Evolutionary conservation across 345 rosid genomes (phyloP).

Genomic region (Zanthoxylum bungeanum): DNA sequence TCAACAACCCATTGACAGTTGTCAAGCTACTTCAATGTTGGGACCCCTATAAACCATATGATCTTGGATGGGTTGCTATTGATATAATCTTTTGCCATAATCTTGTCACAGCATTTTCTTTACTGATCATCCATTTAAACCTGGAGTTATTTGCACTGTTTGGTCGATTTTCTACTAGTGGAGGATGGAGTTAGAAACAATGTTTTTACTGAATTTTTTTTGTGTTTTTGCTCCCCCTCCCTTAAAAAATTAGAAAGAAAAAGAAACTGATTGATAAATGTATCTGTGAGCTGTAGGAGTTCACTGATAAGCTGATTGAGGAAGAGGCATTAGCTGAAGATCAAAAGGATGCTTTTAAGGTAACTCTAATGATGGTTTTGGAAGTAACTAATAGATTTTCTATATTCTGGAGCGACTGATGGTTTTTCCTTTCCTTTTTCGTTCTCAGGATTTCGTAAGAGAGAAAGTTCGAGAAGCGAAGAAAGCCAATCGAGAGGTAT

Average conservation of each 20-base stretch:
- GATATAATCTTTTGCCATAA: neutral
- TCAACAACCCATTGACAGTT: neutral
- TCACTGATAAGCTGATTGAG: constrained; percentile 53
- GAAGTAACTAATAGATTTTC: constrained; percentile 5
- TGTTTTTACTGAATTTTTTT: neutral
- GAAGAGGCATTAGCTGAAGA: constrained; percentile 70
- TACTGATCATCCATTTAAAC: neutral
- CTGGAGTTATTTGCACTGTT: neutral
- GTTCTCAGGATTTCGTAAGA: constrained; percentile 65
- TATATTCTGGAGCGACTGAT: neutral
- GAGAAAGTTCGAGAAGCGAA: constrained; percentile 87
- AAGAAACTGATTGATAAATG: constrained; percentile 1
- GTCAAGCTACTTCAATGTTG: neutral
- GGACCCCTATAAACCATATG: neutral
- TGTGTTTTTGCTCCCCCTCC: neutral
- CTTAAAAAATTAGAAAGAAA: neutral
- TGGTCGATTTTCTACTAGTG: neutral
- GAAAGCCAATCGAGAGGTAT: constrained; percentile 82
- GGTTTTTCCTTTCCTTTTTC: neutral
- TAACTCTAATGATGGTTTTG: constrained; percentile 13
- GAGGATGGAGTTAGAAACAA: neutral
- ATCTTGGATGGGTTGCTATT: neutral
- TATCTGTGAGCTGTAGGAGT: constrained; percentile 50
- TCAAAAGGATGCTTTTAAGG: constrained; percentile 87
- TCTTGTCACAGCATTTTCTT: neutral